Evolutionary conservation across 768 basidiomycete species (phyloP), one percentile per base, ranked within the genome.

Genomic region (Mrakia gelida): DNA sequence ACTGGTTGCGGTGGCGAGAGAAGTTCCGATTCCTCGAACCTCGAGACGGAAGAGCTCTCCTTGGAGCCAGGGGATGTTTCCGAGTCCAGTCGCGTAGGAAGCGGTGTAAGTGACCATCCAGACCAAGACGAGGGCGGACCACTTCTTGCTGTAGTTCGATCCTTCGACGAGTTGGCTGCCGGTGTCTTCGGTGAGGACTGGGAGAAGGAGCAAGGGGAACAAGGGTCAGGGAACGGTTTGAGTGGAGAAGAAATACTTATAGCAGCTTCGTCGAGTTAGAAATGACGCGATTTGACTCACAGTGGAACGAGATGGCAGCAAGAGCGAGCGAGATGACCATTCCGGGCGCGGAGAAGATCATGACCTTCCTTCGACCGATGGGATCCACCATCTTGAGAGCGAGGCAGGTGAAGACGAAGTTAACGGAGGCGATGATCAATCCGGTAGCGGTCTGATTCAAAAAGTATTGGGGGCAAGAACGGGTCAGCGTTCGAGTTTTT

Each of bases 31-130:
- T 2, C 92, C 92, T 71, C 92, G 88, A 26, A 92, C 90, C 86
- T 92, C 91, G 56, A 93, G 87, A 28, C 88, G 86, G 84, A 94
- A 94, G 16, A 94, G 87, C 82, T 93, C 92, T 63, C 92, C 92
- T 83, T 93, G 92, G 81, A 92, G 92, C 92, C 92, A 93, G 0
- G 92, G 92, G 2, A 92, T 89, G 81, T 92, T 92, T 0, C 92
- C 92, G n/a, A 92, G 85, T 5, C 92, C 75, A 79, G 80, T 91
- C 0, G 92, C 93, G 81, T 94, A 94, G 13, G 90, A 90, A 0
- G 91, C 91, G 30, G 93, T 92, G 84, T 91, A 94, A 80, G 91
- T 82, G 80, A 94, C 89, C 91, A 94, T 93, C n/a, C 90, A 88
- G 10, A 90, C 79, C 26, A 93, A 83, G 7, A 93, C 91, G 76